Evolutionary conservation across 805 yeast species (phyloP), one percentile per base, ranked within the genome.

Genomic region (Monosporozyma siamensis): DNA sequence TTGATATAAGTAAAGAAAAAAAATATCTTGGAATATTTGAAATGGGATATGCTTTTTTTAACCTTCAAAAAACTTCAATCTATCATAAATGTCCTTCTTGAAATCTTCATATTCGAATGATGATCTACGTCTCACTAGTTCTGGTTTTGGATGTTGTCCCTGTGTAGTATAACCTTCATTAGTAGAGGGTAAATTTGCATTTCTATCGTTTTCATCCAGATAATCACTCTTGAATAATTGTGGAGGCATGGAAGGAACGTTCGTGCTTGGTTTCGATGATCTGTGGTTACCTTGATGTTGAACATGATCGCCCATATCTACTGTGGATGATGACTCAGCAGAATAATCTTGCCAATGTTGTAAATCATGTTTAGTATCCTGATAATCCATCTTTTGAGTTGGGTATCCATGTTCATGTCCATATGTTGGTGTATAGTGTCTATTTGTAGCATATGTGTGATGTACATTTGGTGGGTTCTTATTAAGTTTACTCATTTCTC

Each of bases 51-150:
- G n/a, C n/a, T n/a, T n/a, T n/a, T n/a, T n/a, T 23, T 22, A 31
- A 7, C 26, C 25, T 7, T 51, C 53, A 38, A 60, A 60, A 50
- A 58, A 46, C 40, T 56, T 57, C 30, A 55, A 37, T 17, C 53
- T 44, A 34, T 58, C 51, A 42, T 61, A 58, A 6, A 53, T 49
- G 42, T 58, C 62, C 41, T 58, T 59, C 44, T 59, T 60, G 46
- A 48, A 59, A 39, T 60, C 65, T 39, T 60, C 65, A 37, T 40
- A 54, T 38, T 52, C 52, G 25, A 59, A 54, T 10, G 62, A 57
- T 4, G 60, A 52, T 35, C 45, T 51, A 34, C 63, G 51, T 31
- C 44, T 50, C 44, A 15, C 38, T 39, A 42, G 20, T n/a, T 24
- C 18, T 24, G 42, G 42, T 11, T 31, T 39, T 22, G 21, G n/a